phyloP scores from a whole-genome alignment of 2,329 filamentous ascomycete species.

The Paracoccidioides lutzii region DNA sequence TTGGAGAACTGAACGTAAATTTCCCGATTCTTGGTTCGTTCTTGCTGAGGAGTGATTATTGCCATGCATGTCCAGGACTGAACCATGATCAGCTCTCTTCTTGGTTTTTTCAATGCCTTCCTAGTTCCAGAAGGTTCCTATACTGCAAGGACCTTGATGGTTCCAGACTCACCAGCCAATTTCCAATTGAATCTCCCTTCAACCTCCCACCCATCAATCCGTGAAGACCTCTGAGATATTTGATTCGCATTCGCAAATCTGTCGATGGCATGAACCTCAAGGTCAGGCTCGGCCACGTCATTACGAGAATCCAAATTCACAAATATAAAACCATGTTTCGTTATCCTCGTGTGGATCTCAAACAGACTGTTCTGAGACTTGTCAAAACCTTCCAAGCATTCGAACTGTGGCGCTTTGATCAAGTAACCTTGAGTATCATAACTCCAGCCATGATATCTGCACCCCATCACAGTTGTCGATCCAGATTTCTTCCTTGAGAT shows the following conservation, averaged over 20 bases:
- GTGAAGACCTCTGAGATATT: constrained; percentile 10
- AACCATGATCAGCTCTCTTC: background rate
- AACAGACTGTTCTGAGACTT: constrained; percentile 45
- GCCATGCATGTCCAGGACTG: background rate
- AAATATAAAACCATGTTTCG: constrained; percentile 16
- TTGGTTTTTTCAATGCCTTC: too few relatives aligned
- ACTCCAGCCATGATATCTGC: constrained; percentile 52
- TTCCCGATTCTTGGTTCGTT: background rate
- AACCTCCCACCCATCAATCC: constrained; percentile 19
- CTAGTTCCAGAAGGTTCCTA: background rate
- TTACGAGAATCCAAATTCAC: constrained; percentile 16
- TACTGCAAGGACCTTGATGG: background rate
- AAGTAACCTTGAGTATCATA: constrained; percentile 46
- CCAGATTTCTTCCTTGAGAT: constrained; percentile 42
- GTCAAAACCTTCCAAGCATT: constrained; percentile 44
- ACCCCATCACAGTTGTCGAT: constrained; percentile 40
- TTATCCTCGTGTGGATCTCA: constrained; percentile 18
- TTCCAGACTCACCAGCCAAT: constrained; percentile 14
- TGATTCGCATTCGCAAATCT: constrained; percentile 9
- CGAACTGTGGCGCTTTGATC: constrained; percentile 48
- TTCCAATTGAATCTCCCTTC: constrained; percentile 25
- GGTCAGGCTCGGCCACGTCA: constrained; percentile 2
- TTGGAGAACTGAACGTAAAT: background rate
- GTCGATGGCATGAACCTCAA: constrained; percentile 4
- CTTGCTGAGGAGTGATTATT: background rate